Evolutionary conservation across 2,329 filamentous ascomycete genomes (phyloP).

Genomic region (Whalleya microplaca): DNA sequence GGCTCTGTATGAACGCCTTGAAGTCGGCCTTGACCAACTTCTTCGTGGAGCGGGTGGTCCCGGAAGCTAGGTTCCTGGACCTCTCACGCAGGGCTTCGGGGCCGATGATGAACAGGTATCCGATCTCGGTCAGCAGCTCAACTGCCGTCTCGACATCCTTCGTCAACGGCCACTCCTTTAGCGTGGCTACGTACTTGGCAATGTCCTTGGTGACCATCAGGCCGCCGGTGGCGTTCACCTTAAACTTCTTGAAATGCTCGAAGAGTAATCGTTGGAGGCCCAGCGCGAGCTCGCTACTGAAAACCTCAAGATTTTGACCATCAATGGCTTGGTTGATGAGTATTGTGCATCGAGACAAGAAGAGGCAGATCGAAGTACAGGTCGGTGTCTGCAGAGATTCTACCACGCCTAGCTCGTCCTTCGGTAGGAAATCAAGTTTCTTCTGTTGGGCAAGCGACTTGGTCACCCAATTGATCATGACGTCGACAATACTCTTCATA

Average conservation of each 20-base stretch:
- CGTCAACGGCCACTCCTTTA: constrained; percentile 79
- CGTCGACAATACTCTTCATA: constrained; percentile 62
- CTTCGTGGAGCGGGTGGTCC: constrained; percentile 45
- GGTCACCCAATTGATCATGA: constrained; percentile 74
- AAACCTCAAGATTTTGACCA: constrained; percentile 79
- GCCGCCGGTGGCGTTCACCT: constrained; percentile 89
- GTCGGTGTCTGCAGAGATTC: constrained; percentile 86
- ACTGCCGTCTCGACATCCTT: constrained; percentile 71
- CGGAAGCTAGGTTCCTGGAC: constrained; percentile 59
- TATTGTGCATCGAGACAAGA: constrained; percentile 70
- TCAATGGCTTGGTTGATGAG: constrained; percentile 72
- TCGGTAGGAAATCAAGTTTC: constrained; percentile 89
- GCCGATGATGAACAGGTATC: constrained; percentile 93
- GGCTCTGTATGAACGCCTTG: constrained; percentile 79
- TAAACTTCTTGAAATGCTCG: constrained; percentile 93
- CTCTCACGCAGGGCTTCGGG: constrained; percentile 76
- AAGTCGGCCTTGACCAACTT: constrained; percentile 71
- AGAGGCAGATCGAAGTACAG: constrained; percentile 79
- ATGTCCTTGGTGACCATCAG: constrained; percentile 97
- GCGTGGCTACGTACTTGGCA: constrained; percentile 84
- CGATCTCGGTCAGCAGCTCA: constrained; percentile 90
- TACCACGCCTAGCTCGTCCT: constrained; percentile 68
- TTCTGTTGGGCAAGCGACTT: constrained; percentile 77
- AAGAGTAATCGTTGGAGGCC: constrained; percentile 79
- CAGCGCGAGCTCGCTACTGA: constrained; percentile 82